Evolutionary conservation across 73 alveolate genomes (phyloP), one percentile per base, ranked within the genome.

Genomic region (Stentor roeselii): DNA sequence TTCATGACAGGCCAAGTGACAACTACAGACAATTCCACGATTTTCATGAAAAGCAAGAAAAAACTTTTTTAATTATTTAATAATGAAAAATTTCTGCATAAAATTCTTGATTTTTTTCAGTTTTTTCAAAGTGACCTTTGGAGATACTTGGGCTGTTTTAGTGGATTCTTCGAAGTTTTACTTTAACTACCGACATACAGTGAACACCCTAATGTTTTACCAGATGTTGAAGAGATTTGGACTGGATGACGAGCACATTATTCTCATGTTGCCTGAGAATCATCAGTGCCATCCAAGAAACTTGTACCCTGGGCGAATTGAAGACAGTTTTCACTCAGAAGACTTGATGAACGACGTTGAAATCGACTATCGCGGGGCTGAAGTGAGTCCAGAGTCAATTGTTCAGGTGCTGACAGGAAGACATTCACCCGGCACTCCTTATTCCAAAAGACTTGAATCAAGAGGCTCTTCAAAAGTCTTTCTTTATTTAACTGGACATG

Each of bases 211-310:
- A 34, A 82, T 86, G 1, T 60, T 93, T 78, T 95, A 95, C 59
- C 78, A 88, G 36, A 78, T 77, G 37, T 82, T 95, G 50, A 95
- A 93, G 83, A 87, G 87, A 37, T 87, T 75, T 42, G 99, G 99
- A 59, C 85, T 93, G 32, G 91, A 94, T n/a, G 99, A 95, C 84
- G 97, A 93, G 40, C 85, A 87, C 92, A 95, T 95, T 36, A 95
- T 95, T 39, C 88, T 95, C 74, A 87, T 89, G 75, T 87, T 94
- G 67, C 95, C 99, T 2, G 97, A 91, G 61, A 91, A 89, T 82
- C 95, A 90, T 82, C 94, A 95, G 2, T 95, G 99, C 86, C 93
- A 95, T 76, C 94, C 98, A 14, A 61, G 99, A 36, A 95, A 95
- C 87, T 84, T 95, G 15, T 84, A 58, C 75, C 99, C 97, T 40